phyloP scores from a whole-genome alignment of 306 rosid genomes.

The Alnus glutinosa region DNA sequence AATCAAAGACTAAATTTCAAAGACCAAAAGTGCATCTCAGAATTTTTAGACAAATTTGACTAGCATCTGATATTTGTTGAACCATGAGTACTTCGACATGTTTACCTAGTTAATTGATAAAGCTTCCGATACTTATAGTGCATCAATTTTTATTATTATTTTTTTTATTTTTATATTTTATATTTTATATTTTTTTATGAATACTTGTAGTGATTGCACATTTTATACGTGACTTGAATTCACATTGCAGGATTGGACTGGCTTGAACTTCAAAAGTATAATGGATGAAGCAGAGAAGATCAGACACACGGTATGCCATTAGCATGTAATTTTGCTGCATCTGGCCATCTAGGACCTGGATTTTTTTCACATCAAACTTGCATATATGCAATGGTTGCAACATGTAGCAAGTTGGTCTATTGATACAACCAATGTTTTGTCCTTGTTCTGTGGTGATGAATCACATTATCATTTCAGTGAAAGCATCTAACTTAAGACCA shows the following conservation, averaged over 20 bases:
- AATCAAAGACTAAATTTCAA: too few relatives aligned
- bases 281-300: slow-evolving; percentile 88
- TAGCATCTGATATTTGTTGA: not conserved
- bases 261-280: slow-evolving; percentile 80
- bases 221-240: slow-evolving; percentile 8
- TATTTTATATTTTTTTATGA: too few relatives aligned
- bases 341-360: slow-evolving; percentile 15
- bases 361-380: slow-evolving; percentile 9
- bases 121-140: not conserved
- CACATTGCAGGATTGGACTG: slow-evolving; percentile 90
- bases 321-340: slow-evolving; percentile 15
- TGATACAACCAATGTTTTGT: slow-evolving; percentile 6
- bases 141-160: not conserved
- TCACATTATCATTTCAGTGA: not conserved
- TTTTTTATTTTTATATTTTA: too few relatives aligned
- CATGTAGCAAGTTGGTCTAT: not conserved
- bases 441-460: slow-evolving; percentile 1
- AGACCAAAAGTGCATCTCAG: too few relatives aligned
- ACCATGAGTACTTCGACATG: not conserved
- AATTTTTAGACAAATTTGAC: too few relatives aligned
- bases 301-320: slow-evolving; percentile 71
- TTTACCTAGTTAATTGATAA: not conserved
- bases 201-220: not conserved
- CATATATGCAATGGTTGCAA: not conserved
- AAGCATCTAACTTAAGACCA: slow-evolving; percentile 10